These are phyloP conservation scores for Microdochium trichocladiopsis DNA, from an alignment of 2,329 filamentous ascomycete genomes.

Conservation along the genomic window DNA sequence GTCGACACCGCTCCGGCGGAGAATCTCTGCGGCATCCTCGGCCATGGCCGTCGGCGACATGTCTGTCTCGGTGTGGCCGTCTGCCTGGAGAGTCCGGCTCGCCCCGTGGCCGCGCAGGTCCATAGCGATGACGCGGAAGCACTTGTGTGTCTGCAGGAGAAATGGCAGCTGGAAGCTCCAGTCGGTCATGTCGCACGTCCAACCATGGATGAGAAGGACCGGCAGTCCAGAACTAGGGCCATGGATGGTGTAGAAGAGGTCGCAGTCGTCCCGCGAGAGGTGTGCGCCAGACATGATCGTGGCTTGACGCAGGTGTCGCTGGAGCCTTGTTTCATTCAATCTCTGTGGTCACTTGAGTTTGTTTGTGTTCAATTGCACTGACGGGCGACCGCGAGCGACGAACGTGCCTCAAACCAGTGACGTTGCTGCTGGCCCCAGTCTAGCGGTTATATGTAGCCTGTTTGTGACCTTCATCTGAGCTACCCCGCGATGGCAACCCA, in stretches of 20 bases:
- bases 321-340: no score
- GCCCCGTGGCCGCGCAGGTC: conserved; percentile 5
- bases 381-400: no score
- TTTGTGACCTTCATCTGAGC: no score
- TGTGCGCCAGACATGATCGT: no score
- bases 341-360: no score
- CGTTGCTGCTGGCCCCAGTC: no score
- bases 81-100: background rate
- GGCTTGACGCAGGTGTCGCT: no score
- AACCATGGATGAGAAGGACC: conserved; percentile 4
- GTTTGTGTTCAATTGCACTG: no score
- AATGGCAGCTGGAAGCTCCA: conserved; percentile 3
- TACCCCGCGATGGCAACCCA: no score
- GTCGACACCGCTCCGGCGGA: background rate
- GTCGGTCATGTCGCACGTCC: conserved; percentile 2
- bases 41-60: conserved; percentile 1
- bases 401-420: no score
- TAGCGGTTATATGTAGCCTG: no score
- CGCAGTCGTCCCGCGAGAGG: background rate
- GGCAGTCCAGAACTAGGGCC: conserved; percentile 1
- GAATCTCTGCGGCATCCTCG: conserved; percentile 2
- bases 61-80: background rate
- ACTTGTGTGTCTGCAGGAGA: background rate
- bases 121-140: conserved; percentile 2
- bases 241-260: conserved; percentile 3